These are phyloP conservation scores for Wallacemonas sp. DNA, from an alignment of 208 protist species.

Conservation along the genomic window DNA sequence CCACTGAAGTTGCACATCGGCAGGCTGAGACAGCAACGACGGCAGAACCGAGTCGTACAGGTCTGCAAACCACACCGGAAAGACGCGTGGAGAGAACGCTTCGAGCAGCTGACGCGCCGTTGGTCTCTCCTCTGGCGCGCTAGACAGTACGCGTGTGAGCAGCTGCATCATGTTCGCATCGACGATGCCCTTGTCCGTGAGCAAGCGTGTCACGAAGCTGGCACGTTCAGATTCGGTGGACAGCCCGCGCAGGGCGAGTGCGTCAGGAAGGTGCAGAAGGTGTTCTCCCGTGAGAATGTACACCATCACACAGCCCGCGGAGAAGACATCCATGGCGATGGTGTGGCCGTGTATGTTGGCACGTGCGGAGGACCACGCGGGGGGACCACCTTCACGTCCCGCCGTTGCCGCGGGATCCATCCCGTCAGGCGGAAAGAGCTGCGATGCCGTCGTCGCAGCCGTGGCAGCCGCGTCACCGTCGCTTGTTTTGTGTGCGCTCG, in stretches of 20 bases:
- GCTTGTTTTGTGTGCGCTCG: background rate
- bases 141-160: slow-evolving; percentile 35
- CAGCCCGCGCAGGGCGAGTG: slow-evolving; percentile 47
- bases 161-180: slow-evolving; percentile 15
- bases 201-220: slow-evolving; percentile 12
- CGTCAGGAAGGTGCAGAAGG: slow-evolving; percentile 59
- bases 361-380: slow-evolving; percentile 24
- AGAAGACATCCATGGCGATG: slow-evolving; percentile 84
- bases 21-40: slow-evolving; percentile 43
- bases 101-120: slow-evolving; percentile 46
- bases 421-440: too few species aligned
- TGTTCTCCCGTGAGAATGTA: slow-evolving; percentile 75
- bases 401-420: too few species aligned
- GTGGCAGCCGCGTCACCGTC: background rate
- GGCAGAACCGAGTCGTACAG: slow-evolving; percentile 48
- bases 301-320: slow-evolving; percentile 64
- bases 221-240: slow-evolving; percentile 19
- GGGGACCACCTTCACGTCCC: background rate
- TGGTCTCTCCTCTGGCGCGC: slow-evolving; percentile 28
- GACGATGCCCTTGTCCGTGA: slow-evolving; percentile 19
- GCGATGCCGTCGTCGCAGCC: background rate
- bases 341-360: slow-evolving; percentile 72
- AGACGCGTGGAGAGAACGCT: slow-evolving; percentile 27
- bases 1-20: slow-evolving; percentile 49
- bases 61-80: slow-evolving; percentile 44